These are phyloP conservation scores for Plasmodium berghei DNA, from an alignment of 169 alveolate species.

Conservation along the genomic window DNA sequence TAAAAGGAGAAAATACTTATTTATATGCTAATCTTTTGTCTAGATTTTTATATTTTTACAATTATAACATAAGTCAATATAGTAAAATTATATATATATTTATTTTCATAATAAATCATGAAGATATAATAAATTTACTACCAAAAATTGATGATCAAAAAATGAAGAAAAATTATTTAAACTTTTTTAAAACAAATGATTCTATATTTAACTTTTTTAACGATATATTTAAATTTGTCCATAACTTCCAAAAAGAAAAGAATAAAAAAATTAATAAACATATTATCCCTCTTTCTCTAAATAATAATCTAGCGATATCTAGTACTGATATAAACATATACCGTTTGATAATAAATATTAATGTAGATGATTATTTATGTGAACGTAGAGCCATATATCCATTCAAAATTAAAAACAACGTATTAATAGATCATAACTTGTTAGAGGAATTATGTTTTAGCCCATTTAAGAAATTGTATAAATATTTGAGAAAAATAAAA, in stretches of 20 bases:
- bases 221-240: conserved; percentile 76
- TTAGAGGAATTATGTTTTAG: conserved; percentile 70
- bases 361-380: conserved; percentile 72
- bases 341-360: conserved; percentile 49
- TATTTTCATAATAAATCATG: conserved; percentile 70
- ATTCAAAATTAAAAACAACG: conserved; percentile 28
- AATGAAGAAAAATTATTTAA: conserved; percentile 71
- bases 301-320: conserved; percentile 43
- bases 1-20: conserved; percentile 73
- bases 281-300: conserved; percentile 30
- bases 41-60: conserved; percentile 63
- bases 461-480: conserved; percentile 70
- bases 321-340: conserved; percentile 22
- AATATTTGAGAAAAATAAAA: conserved; percentile 46
- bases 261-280: conserved; percentile 41
- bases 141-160: conserved; percentile 77
- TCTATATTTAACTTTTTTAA: conserved; percentile 70
- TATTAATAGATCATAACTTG: conserved; percentile 25
- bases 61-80: conserved; percentile 75
- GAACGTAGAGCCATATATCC: conserved; percentile 58
- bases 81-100: conserved; percentile 75
- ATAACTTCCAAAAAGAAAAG: conserved; percentile 68
- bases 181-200: conserved; percentile 76
- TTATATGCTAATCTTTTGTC: conserved; percentile 61
- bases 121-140: conserved; percentile 46